Evolutionary conservation across 1,139 yeast species (phyloP).

Genomic region (Suhomyces wounanorum): DNA sequence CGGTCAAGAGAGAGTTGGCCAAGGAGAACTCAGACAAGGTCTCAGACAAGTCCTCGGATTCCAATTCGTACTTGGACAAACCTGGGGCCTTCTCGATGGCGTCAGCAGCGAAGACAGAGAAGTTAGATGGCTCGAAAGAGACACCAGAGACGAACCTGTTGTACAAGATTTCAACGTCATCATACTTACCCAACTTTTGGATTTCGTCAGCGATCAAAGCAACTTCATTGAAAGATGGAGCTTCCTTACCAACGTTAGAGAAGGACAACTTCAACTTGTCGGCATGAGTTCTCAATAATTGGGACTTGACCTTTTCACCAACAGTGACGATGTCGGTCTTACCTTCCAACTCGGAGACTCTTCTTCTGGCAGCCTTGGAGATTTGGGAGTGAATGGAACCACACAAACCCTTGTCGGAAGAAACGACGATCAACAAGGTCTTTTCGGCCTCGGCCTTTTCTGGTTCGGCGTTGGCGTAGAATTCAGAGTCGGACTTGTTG

Average conservation of each 20-base stretch:
- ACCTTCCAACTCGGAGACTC: conserved; percentile 59
- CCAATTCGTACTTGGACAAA: conserved; percentile 79
- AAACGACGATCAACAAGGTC: conserved; percentile 78
- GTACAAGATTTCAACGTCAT: conserved; percentile 78
- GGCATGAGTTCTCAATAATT: conserved; percentile 80
- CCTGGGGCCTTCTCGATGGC: conserved; percentile 87
- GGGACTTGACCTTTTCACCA: conserved; percentile 93
- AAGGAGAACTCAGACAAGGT: conserved; percentile 83
- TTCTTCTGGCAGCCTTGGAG: conserved; percentile 81
- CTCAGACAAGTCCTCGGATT: conserved; percentile 64
- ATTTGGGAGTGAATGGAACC: conserved; percentile 97
- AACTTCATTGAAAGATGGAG: conserved; percentile 91
- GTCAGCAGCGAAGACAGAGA: conserved; percentile 67
- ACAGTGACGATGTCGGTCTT: conserved; percentile 80
- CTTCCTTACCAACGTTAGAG: conserved; percentile 93
- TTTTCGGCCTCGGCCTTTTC: conserved; percentile 54
- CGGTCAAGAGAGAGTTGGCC: conserved; percentile 87
- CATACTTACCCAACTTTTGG: conserved; percentile 65
- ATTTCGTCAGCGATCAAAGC: conserved; percentile 88
- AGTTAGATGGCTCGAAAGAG: conserved; percentile 80
- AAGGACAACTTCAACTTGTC: conserved; percentile 71
- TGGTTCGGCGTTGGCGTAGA: conserved; percentile 82
- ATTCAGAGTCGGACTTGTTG: conserved; percentile 77
- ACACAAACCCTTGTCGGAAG: conserved; percentile 98
- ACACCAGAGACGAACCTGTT: conserved; percentile 87